Base-by-base conservation (phyloP, 2,329 filamentous ascomycete species). In the Fusarium citri region DNA sequence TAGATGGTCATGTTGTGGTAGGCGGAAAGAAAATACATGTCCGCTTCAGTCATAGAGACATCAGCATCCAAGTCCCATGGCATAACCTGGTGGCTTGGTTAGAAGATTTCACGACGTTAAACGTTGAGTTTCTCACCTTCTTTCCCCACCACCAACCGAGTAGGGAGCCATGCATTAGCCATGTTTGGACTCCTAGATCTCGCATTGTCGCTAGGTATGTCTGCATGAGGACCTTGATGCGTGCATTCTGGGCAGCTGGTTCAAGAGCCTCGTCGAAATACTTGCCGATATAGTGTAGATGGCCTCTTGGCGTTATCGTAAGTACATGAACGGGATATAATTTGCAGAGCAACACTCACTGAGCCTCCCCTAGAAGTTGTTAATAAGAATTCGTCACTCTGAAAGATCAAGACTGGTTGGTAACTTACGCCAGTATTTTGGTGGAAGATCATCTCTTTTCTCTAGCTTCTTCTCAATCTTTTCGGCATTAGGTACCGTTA, bases 111-210 rank as follows among this genome's bases (percentile, higher is more conserved):
- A 45, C 3, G 16, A 16, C 11, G 3, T 45, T 8, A 18, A 54
- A 28, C 18, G 22, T 31, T 50, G 48, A 34, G 16, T 46, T 42
- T 66, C 72, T 75, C 76, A 80, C 81, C 77, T 81, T 82, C 49
- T 83, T 83, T 72, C 93, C 93, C 92, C 92, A 95, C 92, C 92
- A 95, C 93, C 93, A 96, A 9, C 92, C 93, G 31, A 96, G 82
- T 30, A 95, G 82, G n/a, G 91, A 92, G n/a, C 92, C 91, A 76
- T 95, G 92, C 74, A 93, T 92, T 64, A 95, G 87, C 93, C 93
- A 95, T 8, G 92, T 94, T 78, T 94, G 90, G 61, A 94, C 79
- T 4, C 88, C 86, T 30, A 92, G 83, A 40, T 88, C 85, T 50
- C 84, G 82, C 74, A 92, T 91, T 30, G 90, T 92, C 43, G 86